Evolutionary conservation across 192 early-diverging fungal species (phyloP).

Genomic region (Linnemannia exigua): DNA sequence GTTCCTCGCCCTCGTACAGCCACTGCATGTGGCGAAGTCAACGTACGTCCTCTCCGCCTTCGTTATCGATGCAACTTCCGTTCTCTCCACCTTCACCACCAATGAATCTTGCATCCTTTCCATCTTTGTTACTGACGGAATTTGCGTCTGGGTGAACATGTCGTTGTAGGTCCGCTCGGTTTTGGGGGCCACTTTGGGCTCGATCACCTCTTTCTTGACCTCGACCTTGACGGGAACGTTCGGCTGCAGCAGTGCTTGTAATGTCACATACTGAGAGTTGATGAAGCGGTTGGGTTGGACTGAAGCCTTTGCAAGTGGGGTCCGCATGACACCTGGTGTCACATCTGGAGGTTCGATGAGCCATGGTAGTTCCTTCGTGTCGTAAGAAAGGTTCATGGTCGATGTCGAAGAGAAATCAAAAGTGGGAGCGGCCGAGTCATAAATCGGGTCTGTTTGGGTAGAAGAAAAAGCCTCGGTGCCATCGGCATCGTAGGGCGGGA

Average conservation of each 20-base stretch:
- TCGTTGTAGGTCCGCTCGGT: background rate
- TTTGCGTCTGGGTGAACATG: conserved; percentile 14
- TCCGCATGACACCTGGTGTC: conserved; percentile 17
- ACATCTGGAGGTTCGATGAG: background rate
- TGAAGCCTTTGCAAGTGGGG: background rate
- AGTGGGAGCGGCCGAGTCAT: conserved; percentile 12
- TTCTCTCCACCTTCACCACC: background rate
- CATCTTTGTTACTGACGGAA: background rate
- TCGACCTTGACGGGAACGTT: conserved; percentile 20
- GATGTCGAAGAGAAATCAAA: background rate
- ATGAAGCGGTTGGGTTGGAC: conserved; percentile 24
- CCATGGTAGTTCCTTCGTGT: conserved; percentile 1
- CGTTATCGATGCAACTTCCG: background rate
- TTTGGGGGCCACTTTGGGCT: background rate
- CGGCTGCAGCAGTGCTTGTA: conserved; percentile 20
- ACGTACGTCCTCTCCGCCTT: background rate
- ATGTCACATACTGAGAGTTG: conserved; percentile 30
- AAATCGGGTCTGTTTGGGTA: conserved; percentile 22
- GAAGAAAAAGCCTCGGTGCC: background rate
- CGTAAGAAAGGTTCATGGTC: background rate
- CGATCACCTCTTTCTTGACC: conserved; percentile 10
- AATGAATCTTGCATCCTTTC: background rate
- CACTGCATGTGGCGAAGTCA: background rate
- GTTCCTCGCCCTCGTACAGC: background rate
- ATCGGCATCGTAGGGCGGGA: background rate